Conservation (phyloP, 768 basidiomycete genomes). For the Suillus subalutaceus region DNA sequence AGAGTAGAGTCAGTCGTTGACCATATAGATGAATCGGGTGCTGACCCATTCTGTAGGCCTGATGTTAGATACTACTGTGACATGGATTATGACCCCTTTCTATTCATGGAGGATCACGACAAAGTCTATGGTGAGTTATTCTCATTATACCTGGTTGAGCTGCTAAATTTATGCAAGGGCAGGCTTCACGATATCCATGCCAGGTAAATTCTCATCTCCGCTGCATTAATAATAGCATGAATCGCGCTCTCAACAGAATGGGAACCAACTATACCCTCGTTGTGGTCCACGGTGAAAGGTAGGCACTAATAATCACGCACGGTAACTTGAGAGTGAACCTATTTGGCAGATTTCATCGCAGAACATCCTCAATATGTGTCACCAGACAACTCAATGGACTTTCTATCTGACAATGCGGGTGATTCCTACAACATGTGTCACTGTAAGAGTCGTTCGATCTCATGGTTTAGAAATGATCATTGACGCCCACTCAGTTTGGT, state of each 20-base stretch:
- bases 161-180: neutral
- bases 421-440: constrained; percentile 67
- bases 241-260: constrained; percentile 42
- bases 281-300: constrained; percentile 66
- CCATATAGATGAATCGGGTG: neutral
- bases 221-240: neutral
- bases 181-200: constrained; percentile 68
- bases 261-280: constrained; percentile 60
- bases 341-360: constrained; percentile 54
- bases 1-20: constrained; percentile 50
- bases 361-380: constrained; percentile 58
- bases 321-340: constrained; percentile 40
- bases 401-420: constrained; percentile 68
- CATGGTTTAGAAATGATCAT: neutral
- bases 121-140: constrained; percentile 49
- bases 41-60: constrained; percentile 38
- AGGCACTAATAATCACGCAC: constrained; percentile 35
- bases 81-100: constrained; percentile 52
- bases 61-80: constrained; percentile 59
- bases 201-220: constrained; percentile 15
- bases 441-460: constrained; percentile 42
- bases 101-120: constrained; percentile 55
- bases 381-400: constrained; percentile 60
- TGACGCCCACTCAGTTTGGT: constrained; percentile 65
- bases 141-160: neutral